Percentiles rank a stretch among this genome's conserved stretches.
Evolutionary conservation across 2,329 filamentous ascomycete species (phyloP).

Genomic region (Fusarium vanettenii): DNA sequence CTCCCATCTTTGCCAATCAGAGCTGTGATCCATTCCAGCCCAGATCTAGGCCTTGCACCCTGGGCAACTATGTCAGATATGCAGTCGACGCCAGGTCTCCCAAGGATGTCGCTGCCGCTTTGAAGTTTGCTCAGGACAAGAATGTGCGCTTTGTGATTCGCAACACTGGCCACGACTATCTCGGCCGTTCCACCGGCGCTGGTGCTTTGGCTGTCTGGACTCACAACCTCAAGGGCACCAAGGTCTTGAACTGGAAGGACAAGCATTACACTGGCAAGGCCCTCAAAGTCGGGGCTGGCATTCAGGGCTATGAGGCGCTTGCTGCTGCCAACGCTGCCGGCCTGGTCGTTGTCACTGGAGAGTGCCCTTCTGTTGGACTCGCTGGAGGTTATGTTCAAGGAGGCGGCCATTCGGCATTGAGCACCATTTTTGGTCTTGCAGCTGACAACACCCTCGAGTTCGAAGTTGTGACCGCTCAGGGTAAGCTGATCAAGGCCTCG

Average conservation of each 20-base stretch:
- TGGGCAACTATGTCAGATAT: slow-evolving; percentile 58
- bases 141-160: slow-evolving; percentile 62
- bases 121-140: slow-evolving; percentile 43
- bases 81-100: slow-evolving; percentile 48
- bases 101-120: slow-evolving; percentile 46
- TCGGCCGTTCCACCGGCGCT: slow-evolving; percentile 68
- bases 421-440: slow-evolving; percentile 64
- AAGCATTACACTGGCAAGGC: slow-evolving; percentile 61
- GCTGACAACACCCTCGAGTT: slow-evolving; percentile 69
- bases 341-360: slow-evolving; percentile 64
- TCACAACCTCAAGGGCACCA: slow-evolving; percentile 55
- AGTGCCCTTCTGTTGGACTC: slow-evolving; percentile 64
- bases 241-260: slow-evolving; percentile 53
- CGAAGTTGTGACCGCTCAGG: slow-evolving; percentile 65
- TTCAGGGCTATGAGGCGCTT: slow-evolving; percentile 61
- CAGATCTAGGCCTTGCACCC: slow-evolving; percentile 49
- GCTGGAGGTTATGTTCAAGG: slow-evolving; percentile 71
- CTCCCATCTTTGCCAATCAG: slow-evolving; percentile 52
- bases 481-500: slow-evolving; percentile 59
- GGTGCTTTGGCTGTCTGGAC: slow-evolving; percentile 55
- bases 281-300: slow-evolving; percentile 65
- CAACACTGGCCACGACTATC: slow-evolving; percentile 65
- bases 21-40: slow-evolving; percentile 53
- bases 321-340: slow-evolving; percentile 57
- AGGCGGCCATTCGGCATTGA: slow-evolving; percentile 65